Percentiles rank a stretch among this genome's conserved stretches.
These are phyloP conservation scores for Flaveria robusta DNA, from an alignment of 129 eudicot genomes.

Conservation along the genomic window DNA sequence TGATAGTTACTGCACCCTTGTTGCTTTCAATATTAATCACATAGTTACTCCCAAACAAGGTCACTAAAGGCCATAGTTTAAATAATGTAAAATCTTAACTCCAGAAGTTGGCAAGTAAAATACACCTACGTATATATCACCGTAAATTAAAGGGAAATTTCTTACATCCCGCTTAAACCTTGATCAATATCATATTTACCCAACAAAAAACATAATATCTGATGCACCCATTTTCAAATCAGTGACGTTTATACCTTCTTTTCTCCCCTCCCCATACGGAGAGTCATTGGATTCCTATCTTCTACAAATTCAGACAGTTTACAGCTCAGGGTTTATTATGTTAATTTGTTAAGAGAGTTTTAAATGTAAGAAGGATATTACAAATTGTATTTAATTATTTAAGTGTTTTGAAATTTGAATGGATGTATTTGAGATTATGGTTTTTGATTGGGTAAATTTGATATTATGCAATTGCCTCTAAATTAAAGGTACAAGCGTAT, in stretches of 20 bases:
- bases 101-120: neutral
- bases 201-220: neutral
- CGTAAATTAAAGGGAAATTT: neutral
- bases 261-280: too few species aligned
- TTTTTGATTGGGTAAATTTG: neutral
- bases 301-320: neutral
- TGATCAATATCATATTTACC: neutral
- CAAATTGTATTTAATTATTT: too few species aligned
- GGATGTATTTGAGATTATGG: neutral
- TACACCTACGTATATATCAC: neutral
- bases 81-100: neutral
- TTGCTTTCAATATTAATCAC: neutral
- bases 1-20: neutral
- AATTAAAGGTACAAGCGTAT: neutral
- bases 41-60: slow-evolving; percentile 2
- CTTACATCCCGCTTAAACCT: neutral
- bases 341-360: neutral
- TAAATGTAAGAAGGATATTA: too few species aligned
- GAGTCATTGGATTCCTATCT: neutral
- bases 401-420: too few species aligned
- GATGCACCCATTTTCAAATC: too few species aligned
- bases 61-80: neutral
- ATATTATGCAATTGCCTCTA: neutral
- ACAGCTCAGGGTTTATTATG: neutral
- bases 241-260: neutral